Base-by-base conservation (phyloP, 1,284 basidiomycete genomes). In the Marasmius fiardii region DNA sequence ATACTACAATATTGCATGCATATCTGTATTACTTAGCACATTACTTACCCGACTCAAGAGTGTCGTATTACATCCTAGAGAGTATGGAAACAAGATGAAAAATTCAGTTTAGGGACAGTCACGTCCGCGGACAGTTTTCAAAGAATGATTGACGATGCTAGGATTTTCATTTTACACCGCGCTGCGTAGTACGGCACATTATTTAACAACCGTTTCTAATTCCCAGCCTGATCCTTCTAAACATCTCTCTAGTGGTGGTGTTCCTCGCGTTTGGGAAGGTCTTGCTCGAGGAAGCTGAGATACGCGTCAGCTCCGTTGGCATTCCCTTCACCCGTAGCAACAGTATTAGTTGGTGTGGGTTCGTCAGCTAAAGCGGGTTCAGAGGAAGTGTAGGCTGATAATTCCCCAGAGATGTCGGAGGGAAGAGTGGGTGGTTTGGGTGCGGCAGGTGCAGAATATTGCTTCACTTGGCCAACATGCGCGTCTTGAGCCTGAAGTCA, bases 381-480 rank as follows among this genome's bases (percentile, higher is more conserved):
- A 5, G 83, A 70, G 7, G 84, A 77, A 62, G 93, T 92, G 68
- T 93, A 95, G 50, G 86, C 84, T 43, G 88, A 74, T 59, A 95
- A 83, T 65, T 93, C 91, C n/a, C 84, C 71, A 20, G 92, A 89
- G 63, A 95, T 83, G 73, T 94, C 88, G 53, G 81, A 68, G 49
- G 93, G 90, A 55, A 93, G 77, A 12, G 80, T 68, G 8, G 92
- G 92, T 1, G 83, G 72, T 57, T 83, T 75, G 53, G 93, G 93
- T 21, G 80, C 68, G 20, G 84, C 71, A 5, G 93, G 93, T 20
- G 82, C 69, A 31, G 81, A 68, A 79, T 86, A 93, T 47, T 79
- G 64, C 73, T 93, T 93, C 59, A 95, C 93, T 57, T 70, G 76
- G 57, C 89, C 88, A 63, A 92, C 82, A 71, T 93, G 90, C 52